These are phyloP conservation scores for Phaseolus lunatus DNA, from an alignment of 306 rosid genomes.

Conservation along the genomic window DNA sequence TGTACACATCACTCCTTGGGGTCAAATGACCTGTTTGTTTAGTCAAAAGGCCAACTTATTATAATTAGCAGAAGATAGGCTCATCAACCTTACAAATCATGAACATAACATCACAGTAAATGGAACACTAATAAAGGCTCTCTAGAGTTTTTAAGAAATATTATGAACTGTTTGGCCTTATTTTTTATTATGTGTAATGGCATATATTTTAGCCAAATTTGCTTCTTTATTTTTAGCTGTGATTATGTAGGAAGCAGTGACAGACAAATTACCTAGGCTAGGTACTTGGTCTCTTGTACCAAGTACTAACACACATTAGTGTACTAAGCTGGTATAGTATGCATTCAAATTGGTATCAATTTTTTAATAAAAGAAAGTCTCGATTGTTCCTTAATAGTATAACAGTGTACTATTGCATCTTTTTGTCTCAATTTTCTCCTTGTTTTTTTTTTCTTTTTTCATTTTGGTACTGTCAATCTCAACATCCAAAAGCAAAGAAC, in stretches of 20 bases:
- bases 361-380: not conserved
- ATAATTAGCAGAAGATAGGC: not conserved
- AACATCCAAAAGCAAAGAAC: not conserved
- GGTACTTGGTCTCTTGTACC: not conserved
- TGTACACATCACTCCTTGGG: constrained; percentile 84
- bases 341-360: not conserved
- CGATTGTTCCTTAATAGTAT: not conserved
- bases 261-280: not conserved
- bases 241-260: not conserved
- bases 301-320: not conserved
- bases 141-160: not conserved
- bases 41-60: not conserved
- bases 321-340: constrained; percentile 3
- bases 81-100: constrained; percentile 11
- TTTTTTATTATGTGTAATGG: not conserved
- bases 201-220: not conserved
- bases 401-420: not conserved
- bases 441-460: not conserved
- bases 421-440: constrained; percentile 4
- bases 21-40: constrained; percentile 83
- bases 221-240: not conserved
- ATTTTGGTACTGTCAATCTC: not conserved
- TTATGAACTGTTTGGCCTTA: not conserved
- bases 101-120: not conserved
- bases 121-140: not conserved